Evolutionary conservation across 306 rosid species (phyloP).

Genomic region (Cyclanthera cordifolia): DNA sequence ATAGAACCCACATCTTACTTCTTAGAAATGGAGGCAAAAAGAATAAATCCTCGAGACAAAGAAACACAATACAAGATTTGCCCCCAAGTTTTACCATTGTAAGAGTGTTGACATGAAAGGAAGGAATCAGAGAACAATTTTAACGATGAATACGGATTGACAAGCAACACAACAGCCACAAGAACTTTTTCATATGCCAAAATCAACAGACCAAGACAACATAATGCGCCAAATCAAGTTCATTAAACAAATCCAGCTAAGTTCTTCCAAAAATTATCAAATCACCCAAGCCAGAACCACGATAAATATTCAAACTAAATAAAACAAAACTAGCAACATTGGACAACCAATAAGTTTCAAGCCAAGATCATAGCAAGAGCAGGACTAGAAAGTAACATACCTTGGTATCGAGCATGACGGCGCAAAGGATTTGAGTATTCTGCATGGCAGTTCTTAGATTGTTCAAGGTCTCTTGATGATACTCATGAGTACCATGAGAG

Average conservation of each 20-base stretch:
- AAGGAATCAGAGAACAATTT: too few relatives aligned
- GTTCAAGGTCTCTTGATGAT: slow-evolving; percentile 79
- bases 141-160: too few relatives aligned
- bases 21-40: not conserved
- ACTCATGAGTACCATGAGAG: slow-evolving; percentile 83
- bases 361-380: not conserved
- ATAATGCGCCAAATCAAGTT: too few relatives aligned
- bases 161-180: too few relatives aligned
- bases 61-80: not conserved
- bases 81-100: not conserved
- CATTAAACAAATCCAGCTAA: too few relatives aligned
- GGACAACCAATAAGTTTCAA: not conserved
- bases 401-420: slow-evolving; percentile 95
- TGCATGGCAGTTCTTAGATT: slow-evolving; percentile 79
- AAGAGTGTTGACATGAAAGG: too few relatives aligned
- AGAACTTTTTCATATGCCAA: too few relatives aligned
- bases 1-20: not conserved
- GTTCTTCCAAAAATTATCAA: too few relatives aligned
- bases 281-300: not conserved
- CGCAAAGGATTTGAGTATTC: slow-evolving; percentile 65
- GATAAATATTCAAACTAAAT: not conserved
- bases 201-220: too few relatives aligned
- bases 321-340: not conserved
- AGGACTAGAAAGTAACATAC: slow-evolving; percentile 16
- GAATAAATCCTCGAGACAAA: not conserved